phyloP scores from a whole-genome alignment of 75 land plant genomes.

The Pinus tabuliformis region DNA sequence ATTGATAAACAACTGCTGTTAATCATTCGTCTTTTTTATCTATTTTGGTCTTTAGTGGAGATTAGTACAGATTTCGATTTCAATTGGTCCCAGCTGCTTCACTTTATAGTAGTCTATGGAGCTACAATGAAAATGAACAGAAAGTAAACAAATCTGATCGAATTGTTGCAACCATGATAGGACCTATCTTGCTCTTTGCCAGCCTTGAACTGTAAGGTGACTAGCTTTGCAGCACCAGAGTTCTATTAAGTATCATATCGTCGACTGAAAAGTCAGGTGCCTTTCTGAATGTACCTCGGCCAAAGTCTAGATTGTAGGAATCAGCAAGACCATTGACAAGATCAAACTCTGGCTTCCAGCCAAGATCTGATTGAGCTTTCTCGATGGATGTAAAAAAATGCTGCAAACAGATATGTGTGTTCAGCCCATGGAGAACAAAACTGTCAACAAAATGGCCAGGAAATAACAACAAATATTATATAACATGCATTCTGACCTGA shows the following conservation, averaged over 20 bases:
- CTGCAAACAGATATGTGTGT: slow-evolving; percentile 28
- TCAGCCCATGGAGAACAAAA: neutral
- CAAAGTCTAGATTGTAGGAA: slow-evolving; percentile 95
- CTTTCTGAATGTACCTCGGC: slow-evolving; percentile 87
- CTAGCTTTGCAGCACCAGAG: slow-evolving; percentile 50
- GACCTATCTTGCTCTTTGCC: neutral
- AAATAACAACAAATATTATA: neutral
- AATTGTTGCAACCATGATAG: neutral
- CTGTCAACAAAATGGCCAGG: neutral
- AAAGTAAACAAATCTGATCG: no score
- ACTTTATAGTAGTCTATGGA: no score
- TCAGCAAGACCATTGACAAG: slow-evolving; percentile 88
- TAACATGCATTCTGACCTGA: slow-evolving; percentile 50
- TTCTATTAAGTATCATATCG: slow-evolving; percentile 84
- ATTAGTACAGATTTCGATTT: no score
- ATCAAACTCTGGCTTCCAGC: slow-evolving; percentile 78
- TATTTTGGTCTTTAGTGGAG: no score
- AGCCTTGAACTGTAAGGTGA: slow-evolving; percentile 1
- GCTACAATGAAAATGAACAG: no score
- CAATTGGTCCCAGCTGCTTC: no score
- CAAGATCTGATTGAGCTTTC: slow-evolving; percentile 80
- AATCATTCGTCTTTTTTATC: no score
- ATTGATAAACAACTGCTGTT: no score
- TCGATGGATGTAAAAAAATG: slow-evolving; percentile 97
- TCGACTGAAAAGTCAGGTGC: slow-evolving; percentile 92